Percentiles rank a stretch among this genome's conserved stretches.
Evolutionary conservation across 73 alveolate genomes (phyloP).

Genomic region (Paramecium biaurelia): DNA sequence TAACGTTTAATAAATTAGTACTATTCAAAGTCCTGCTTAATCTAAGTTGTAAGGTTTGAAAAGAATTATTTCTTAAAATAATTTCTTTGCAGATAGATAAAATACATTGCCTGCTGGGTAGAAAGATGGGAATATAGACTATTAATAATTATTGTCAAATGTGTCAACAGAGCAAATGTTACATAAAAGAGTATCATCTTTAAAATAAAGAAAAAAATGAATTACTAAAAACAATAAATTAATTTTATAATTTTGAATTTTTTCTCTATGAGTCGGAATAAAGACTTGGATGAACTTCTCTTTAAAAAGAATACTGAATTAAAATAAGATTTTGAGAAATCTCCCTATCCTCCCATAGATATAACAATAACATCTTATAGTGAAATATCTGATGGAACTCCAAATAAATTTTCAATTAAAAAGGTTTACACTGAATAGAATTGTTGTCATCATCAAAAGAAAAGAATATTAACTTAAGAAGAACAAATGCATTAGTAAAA

Average conservation of each 20-base stretch:
- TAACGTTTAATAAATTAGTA: not conserved
- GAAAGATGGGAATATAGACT: not conserved
- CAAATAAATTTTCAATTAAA: not conserved
- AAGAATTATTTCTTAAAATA: constrained; percentile 21
- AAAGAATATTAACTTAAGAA: not conserved
- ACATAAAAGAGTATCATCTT: constrained; percentile 37
- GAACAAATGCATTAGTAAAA: not conserved
- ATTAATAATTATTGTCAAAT: not conserved
- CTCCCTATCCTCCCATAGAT: not conserved
- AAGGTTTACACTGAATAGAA: not conserved
- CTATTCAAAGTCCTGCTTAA: constrained; percentile 32
- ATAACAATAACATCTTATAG: constrained; percentile 26
- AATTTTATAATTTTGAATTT: not conserved
- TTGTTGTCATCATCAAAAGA: not conserved
- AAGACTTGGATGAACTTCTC: constrained; percentile 22
- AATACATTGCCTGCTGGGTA: not conserved
- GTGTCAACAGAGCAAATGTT: not conserved
- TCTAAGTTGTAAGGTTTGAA: constrained; percentile 28
- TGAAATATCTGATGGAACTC: constrained; percentile 40
- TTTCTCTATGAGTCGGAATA: not conserved
- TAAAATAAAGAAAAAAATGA: constrained; percentile 33
- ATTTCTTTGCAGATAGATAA: constrained; percentile 34
- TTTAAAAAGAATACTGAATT: not conserved
- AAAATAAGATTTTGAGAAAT: not conserved
- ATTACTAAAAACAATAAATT: not conserved